phyloP scores from a whole-genome alignment of 257 asterid species.

The Penstemon eatonii region DNA sequence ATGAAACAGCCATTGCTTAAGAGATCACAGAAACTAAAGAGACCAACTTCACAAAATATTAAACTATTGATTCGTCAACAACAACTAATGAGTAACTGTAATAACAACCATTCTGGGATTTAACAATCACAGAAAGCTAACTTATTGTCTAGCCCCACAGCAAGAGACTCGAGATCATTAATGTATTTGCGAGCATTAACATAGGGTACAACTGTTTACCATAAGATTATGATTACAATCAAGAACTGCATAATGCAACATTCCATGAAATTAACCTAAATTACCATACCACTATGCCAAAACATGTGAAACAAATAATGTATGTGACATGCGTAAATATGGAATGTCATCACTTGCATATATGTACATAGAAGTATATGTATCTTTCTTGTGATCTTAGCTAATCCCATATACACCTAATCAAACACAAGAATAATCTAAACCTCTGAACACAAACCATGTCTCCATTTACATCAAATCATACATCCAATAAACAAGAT shows the following conservation, averaged over 20 bases:
- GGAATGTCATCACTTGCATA: background rate
- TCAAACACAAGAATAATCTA: background rate
- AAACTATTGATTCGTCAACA: slow-evolving; percentile 4
- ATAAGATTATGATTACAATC: background rate
- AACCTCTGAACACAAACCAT: background rate
- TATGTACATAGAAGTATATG: background rate
- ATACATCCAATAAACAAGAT: background rate
- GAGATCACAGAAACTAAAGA: slow-evolving; percentile 3
- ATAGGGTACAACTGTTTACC: slow-evolving; percentile 1
- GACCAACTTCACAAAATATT: slow-evolving; percentile 1
- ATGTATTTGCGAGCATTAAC: slow-evolving; percentile 9
- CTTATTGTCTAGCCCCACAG: slow-evolving; percentile 18
- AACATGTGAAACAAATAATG: background rate
- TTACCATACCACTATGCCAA: background rate
- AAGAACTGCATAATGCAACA: background rate
- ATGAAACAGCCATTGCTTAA: slow-evolving; percentile 6
- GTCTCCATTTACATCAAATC: slow-evolving; percentile 6
- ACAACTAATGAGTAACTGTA: background rate
- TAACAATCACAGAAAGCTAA: slow-evolving; percentile 9
- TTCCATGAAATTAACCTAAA: slow-evolving; percentile 13
- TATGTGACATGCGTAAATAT: slow-evolving; percentile 2
- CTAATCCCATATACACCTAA: background rate
- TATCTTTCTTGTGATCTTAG: background rate
- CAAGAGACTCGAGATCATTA: slow-evolving; percentile 1
- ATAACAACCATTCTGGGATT: slow-evolving; percentile 11